phyloP scores from a whole-genome alignment of 208 protist species.

The Acanthamoeba culbertsoni region DNA sequence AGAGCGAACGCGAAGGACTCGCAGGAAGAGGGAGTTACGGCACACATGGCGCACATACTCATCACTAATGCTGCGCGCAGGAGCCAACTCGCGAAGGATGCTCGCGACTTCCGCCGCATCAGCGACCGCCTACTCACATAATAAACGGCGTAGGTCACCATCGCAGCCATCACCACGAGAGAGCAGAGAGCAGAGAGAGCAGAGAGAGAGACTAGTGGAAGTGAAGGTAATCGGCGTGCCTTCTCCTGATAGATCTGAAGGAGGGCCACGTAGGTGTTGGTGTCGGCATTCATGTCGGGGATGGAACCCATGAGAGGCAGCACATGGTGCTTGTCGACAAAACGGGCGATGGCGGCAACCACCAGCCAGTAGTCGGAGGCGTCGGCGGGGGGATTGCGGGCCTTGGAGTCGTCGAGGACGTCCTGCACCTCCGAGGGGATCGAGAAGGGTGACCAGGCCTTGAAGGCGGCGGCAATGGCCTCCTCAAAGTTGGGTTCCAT shows the following conservation, averaged over 20 bases:
- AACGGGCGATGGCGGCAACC: conserved; percentile 74
- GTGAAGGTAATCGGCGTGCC: not conserved
- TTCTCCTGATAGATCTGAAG: conserved; percentile 49
- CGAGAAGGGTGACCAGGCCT: conserved; percentile 36
- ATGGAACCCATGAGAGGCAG: conserved; percentile 90
- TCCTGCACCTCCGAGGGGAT: conserved; percentile 65
- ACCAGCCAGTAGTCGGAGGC: conserved; percentile 81
- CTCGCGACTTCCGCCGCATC: conserved; percentile 56
- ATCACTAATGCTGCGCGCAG: conserved; percentile 3
- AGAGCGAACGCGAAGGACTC: conserved; percentile 67
- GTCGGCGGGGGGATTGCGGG: not conserved
- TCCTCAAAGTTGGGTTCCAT: conserved; percentile 77
- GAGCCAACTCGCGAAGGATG: conserved; percentile 45
- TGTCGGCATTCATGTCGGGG: conserved; percentile 95
- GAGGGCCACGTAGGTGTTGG: conserved; percentile 75
- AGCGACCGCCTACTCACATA: conserved; percentile 60
- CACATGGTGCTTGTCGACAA: conserved; percentile 69
- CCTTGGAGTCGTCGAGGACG: conserved; percentile 75
- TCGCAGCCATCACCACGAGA: not conserved
- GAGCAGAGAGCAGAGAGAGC: not conserved
- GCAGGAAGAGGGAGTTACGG: conserved; percentile 69
- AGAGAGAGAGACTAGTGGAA: not conserved
- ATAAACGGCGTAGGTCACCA: not conserved
- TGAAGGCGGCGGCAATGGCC: conserved; percentile 67
- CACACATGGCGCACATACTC: conserved; percentile 72